These are phyloP conservation scores for Neopestalotiopsis sp. DNA, from an alignment of 2,329 filamentous ascomycete species.

Conservation along the genomic window DNA sequence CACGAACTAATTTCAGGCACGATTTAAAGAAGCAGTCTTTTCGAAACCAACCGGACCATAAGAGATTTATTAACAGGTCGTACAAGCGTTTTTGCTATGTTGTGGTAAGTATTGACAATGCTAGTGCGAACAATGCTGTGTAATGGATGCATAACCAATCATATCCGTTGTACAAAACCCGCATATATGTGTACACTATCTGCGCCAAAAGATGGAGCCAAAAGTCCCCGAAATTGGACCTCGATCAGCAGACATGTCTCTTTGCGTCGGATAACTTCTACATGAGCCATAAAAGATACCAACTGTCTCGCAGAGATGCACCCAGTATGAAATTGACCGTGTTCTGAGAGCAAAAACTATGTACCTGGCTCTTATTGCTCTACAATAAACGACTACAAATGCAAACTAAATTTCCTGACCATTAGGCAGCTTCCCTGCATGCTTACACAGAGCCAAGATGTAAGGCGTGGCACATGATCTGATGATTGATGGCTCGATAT, in stretches of 20 bases:
- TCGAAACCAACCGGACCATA: neutral
- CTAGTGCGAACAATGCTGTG: too few species aligned
- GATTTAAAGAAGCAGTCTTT: neutral
- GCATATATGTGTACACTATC: neutral
- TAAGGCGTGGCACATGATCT: neutral
- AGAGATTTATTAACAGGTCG: too few species aligned
- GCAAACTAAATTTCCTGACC: neutral
- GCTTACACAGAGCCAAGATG: neutral
- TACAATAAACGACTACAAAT: neutral
- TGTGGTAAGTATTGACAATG: too few species aligned
- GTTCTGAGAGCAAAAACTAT: neutral
- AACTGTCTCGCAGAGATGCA: neutral
- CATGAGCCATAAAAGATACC: neutral
- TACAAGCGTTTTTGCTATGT: too few species aligned
- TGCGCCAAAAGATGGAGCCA: neutral
- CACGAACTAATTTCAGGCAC: neutral
- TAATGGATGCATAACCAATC: too few species aligned
- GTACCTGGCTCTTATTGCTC: neutral
- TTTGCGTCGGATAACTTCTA: neutral
- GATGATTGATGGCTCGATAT: neutral
- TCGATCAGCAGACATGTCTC: neutral
- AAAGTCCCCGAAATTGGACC: neutral
- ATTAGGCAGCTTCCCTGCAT: neutral
- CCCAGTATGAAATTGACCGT: too few species aligned
- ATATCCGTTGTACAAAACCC: neutral